Base-by-base conservation (phyloP, 1,284 basidiomycete genomes). In the Serendipita sp. region DNA sequence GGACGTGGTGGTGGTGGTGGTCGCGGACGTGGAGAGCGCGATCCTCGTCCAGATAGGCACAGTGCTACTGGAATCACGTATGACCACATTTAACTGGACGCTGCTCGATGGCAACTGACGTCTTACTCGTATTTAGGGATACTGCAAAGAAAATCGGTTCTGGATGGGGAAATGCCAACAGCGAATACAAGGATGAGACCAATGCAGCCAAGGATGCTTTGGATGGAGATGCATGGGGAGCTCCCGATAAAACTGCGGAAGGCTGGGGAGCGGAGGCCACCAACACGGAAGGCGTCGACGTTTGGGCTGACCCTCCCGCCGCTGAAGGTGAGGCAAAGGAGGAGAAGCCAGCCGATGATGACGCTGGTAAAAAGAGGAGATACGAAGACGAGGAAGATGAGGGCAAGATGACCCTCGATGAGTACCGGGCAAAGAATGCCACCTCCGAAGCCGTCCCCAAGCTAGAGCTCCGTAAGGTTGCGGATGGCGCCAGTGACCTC, bases 121-220 rank as follows among this genome's bases (percentile, higher is more conserved):
- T n/a, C 53, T n/a, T 58, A 26, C n/a, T 58, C 53, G 17, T 8
- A 61, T 65, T 63, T 68, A 91, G 87, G 72, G 93, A 96, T 76
- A 86, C 88, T 50, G 87, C 92, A 69, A 96, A 96, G 82, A 90
- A 90, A 78, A 76, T 93, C 68, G 86, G 89, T 73, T 88, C 92
- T 73, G 87, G 85, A 67, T 96, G 92, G 92, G 92, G 92, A 67
- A 89, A 87, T 65, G 89, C 85, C 70, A 79, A 78, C 68, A 73
- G 84, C 44, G 91, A 92, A 74, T 78, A 87, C 70, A 86, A 87
- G 74, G 79, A 78, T 53, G 93, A 95, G 74, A 76, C 85, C 69
- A 82, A 79, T 64, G 88, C 83, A 67, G 75, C 71, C 64, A 74
- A 68, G 62, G 82, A 84, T 69, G 71, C 70, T 26, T 62, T 60